Evolutionary conservation across 441 rosid species (phyloP).

Genomic region (Omphalea diandra): DNA sequence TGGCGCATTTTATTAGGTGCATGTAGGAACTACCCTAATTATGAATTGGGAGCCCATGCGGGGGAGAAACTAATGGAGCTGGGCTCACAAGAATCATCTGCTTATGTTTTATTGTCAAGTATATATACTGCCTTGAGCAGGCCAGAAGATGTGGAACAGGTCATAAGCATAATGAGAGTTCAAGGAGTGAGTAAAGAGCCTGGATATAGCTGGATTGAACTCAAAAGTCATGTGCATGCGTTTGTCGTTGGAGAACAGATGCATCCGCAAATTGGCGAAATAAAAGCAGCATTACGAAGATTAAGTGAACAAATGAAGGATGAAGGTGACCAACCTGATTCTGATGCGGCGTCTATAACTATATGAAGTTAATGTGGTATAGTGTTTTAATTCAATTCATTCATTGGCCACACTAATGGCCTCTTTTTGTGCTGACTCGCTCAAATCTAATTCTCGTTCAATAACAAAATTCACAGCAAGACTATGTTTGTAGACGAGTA

Average conservation of each 20-base stretch:
- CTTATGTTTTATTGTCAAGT: constrained; percentile 61
- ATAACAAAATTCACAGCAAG: background rate
- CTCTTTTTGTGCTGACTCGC: background rate
- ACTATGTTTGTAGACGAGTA: background rate
- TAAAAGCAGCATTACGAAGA: constrained; percentile 36
- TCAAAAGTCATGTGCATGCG: constrained; percentile 53
- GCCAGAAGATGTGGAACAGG: constrained; percentile 59
- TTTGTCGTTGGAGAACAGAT: constrained; percentile 72
- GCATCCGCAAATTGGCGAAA: constrained; percentile 59
- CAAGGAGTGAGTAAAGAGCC: constrained; percentile 71
- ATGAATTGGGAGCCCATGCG: constrained; percentile 71
- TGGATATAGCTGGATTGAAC: constrained; percentile 85
- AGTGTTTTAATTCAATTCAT: constrained; percentile 13
- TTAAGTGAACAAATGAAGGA: constrained; percentile 56
- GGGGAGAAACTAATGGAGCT: constrained; percentile 82
- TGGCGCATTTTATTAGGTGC: constrained; percentile 81
- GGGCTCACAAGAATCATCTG: constrained; percentile 79
- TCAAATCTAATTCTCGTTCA: background rate
- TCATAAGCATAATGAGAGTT: constrained; percentile 56
- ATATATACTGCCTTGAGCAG: constrained; percentile 58
- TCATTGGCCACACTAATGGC: constrained; percentile 9
- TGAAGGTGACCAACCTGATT: constrained; percentile 40
- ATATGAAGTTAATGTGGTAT: constrained; percentile 11
- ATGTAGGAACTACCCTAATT: constrained; percentile 64
- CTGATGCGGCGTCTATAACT: constrained; percentile 13